A percentile compares a stretch with the other conserved stretches of the same genome.
Conservation (phyloP, 805 yeast species). For the Myxozyma sirexii region DNA sequence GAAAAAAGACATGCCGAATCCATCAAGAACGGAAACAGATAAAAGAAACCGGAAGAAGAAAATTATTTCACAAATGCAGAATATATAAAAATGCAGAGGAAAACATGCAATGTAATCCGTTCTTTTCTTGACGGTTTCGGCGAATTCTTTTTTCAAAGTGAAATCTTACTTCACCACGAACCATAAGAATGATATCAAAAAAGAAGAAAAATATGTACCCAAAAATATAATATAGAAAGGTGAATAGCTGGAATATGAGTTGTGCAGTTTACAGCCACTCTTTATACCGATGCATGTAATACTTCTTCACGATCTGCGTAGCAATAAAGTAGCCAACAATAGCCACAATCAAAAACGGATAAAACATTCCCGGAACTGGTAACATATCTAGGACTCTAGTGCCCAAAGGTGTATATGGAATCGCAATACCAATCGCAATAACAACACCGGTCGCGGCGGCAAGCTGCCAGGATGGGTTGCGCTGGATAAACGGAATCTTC, state of each 20-base stretch:
- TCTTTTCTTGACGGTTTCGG: too few species aligned
- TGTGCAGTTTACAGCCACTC: conserved; percentile 28
- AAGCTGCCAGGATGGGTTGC: conserved; percentile 34
- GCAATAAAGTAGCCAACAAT: conserved; percentile 33
- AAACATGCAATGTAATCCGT: not conserved
- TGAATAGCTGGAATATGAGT: not conserved
- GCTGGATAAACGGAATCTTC: conserved; percentile 34
- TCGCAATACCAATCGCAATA: conserved; percentile 26
- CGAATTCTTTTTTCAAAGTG: too few species aligned
- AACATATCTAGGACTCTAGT: conserved; percentile 31
- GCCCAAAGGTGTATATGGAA: conserved; percentile 34
- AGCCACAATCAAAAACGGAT: conserved; percentile 29
- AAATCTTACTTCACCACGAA: not conserved
- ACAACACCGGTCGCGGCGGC: conserved; percentile 23
- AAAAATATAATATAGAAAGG: conserved; percentile 1
- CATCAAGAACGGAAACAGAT: not conserved
- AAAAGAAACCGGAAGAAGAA: not conserved
- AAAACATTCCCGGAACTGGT: conserved; percentile 34
- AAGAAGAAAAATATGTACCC: not conserved
- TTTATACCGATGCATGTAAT: conserved; percentile 27
- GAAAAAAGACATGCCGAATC: not conserved
- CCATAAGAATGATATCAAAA: not conserved
- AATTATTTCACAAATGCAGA: not conserved
- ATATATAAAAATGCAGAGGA: not conserved
- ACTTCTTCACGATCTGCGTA: conserved; percentile 33